Conservation (phyloP, 305 asterid species). For the Fraxinus floribunda region DNA sequence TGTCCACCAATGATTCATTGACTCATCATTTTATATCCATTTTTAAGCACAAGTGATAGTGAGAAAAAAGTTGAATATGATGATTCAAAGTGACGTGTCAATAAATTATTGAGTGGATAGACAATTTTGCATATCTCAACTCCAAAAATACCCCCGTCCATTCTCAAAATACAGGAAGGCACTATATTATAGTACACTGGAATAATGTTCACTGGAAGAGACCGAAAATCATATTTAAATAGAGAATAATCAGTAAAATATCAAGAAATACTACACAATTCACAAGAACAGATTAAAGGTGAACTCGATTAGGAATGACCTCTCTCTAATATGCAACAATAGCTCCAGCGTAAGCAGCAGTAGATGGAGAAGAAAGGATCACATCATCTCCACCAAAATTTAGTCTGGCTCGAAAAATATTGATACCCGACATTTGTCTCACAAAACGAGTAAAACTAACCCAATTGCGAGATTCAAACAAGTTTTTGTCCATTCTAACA, state of each 20-base stretch:
- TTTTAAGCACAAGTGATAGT: too few relatives aligned
- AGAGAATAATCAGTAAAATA: conserved; percentile 9
- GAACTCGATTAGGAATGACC: neutral
- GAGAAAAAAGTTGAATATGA: too few relatives aligned
- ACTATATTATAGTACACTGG: neutral
- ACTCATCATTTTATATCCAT: too few relatives aligned
- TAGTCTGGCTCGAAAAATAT: conserved; percentile 40
- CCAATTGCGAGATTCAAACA: conserved; percentile 59
- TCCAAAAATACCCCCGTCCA: conserved; percentile 26
- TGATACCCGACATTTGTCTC: conserved; percentile 52
- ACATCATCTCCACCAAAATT: conserved; percentile 49
- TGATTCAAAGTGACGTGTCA: too few relatives aligned
- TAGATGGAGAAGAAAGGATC: conserved; percentile 35
- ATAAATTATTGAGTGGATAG: too few relatives aligned
- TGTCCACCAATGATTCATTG: too few relatives aligned
- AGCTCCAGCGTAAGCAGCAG: conserved; percentile 47
- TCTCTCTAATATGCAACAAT: conserved; percentile 41
- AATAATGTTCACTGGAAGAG: neutral
- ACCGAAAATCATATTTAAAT: neutral
- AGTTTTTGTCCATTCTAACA: conserved; percentile 61
- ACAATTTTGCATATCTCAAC: too few relatives aligned
- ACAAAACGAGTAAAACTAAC: conserved; percentile 63
- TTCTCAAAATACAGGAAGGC: conserved; percentile 36
- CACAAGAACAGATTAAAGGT: conserved; percentile 24
- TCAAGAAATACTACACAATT: conserved; percentile 22